Evolutionary conservation across 352 stramenopile genomes (phyloP), one percentile per base, ranked within the genome.

Genomic region (Phytophthora fragariae): DNA sequence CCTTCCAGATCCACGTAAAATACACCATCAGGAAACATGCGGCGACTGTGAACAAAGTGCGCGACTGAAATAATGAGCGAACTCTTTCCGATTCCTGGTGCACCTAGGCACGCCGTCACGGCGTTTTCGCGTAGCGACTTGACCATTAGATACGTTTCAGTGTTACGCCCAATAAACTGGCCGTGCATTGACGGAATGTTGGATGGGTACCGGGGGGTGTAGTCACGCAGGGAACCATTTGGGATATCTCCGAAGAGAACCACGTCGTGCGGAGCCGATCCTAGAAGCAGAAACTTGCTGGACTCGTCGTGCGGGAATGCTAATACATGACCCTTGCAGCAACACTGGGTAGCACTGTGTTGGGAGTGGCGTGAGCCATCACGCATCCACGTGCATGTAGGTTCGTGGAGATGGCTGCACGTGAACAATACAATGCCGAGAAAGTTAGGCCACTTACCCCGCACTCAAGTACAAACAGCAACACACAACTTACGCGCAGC

Each of bases 1-100:
- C 86, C 86, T 82, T 95, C 88, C 33, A 95, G 70, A 57, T 95
- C 88, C 21, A 95, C 87, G 68, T 95, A 95, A 58, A 91, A 95
- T 8, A 95, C 83, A 29, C 86, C 88, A 50, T 95, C 88, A 29
- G 86, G 79, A 61, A 93, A 91, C 80, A 93, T 92, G 17, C 85
- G 82, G 8, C 88, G 84, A 65, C 86, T 92, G 62, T 94, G 84
- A 1, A 91, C 85, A 59, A 92, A 95, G 53, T 95, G 88, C 15
- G 86, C 88, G 21, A 92, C 86, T 0, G 88, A 93, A 29, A 95
- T 92, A 61, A 90, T 86, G 27, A 95, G 83, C 21, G 88, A 95
- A 57, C 85, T 93, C 63, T 95, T 95, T 44, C 88, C 88, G 24
- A 95, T 95, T 11, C 86, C 88, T 47, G 88, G 88, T 2, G 86